Base-by-base conservation (phyloP, 2,329 filamentous ascomycete genomes). In the Aspergillus felis region DNA sequence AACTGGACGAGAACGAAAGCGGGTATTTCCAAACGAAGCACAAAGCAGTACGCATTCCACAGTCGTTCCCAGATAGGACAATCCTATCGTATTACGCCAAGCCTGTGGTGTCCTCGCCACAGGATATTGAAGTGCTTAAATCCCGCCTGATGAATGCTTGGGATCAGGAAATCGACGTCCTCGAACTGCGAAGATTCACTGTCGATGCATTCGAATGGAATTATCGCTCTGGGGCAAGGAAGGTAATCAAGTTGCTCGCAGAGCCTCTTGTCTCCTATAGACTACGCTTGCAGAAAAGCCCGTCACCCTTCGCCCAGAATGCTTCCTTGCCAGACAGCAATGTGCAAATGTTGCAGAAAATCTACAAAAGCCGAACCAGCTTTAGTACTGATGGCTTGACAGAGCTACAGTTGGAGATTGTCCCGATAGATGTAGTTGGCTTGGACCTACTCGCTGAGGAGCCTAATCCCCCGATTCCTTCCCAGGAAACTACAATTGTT, bases 41-140 rank as follows among this genome's bases (percentile, higher is more conserved):
- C 68, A 88, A 85, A 61, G 83, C 85, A 1, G 76, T 97, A 50
- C 78, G 75, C 3, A 89, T 99, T 32, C 93, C 93, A 0, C 86
- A 90, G 0, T 81, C 83, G 38, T 99, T 97, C 63, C 94, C 94
- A 0, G 87, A 90, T 61, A 76, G 84, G 50, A 88, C 91, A 46
- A 85, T 96, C 7, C 77, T 97, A 22, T 82, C 89, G 10, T 96
- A 91, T 68, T 99, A 99, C 66, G 93, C 90, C 0, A 87, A 92
- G 67, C 94, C 94, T 0, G 86, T 89, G 1, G 88, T 97, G 3
- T 97, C 92, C 0, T 79, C 81, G 0, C 64, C 79, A 5, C 73
- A 83, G 8, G 79, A 83, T 27, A 67, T 93, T 52, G 74, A 83
- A 3, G 79, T 76, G 46, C 66, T 92, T 22, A 79, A 75, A 56